These are phyloP conservation scores for Stenogyne calaminthoides DNA, from an alignment of 305 asterid species.

Conservation along the genomic window DNA sequence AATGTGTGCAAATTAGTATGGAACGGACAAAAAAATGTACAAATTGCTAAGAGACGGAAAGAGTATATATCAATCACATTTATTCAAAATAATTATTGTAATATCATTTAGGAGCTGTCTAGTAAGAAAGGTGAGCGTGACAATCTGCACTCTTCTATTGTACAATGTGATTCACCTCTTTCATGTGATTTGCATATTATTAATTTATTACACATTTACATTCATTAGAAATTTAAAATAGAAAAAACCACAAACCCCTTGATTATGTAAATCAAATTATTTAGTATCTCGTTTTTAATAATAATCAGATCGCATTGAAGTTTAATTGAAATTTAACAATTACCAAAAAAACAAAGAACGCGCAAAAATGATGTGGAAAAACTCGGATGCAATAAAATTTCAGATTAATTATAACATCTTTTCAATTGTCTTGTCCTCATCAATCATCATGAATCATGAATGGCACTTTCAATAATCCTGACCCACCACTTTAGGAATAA, in stretches of 20 bases:
- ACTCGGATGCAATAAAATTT: neutral
- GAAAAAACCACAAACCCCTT: too few species aligned
- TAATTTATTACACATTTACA: neutral
- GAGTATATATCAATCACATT: too few species aligned
- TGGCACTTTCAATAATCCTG: constrained; percentile 23
- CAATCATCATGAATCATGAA: constrained; percentile 7
- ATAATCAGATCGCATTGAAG: neutral
- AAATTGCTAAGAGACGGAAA: too few species aligned
- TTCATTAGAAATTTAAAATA: too few species aligned
- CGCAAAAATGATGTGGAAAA: neutral
- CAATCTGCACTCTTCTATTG: neutral
- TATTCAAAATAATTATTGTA: too few species aligned
- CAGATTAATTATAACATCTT: constrained; percentile 23
- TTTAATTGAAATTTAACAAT: neutral
- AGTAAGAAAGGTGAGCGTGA: too few species aligned
- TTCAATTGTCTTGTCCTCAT: constrained; percentile 23
- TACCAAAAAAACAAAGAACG: neutral
- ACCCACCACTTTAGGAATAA: constrained; percentile 22
- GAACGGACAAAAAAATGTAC: too few species aligned
- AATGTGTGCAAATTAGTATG: too few species aligned
- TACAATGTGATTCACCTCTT: neutral
- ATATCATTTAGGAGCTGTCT: too few species aligned
- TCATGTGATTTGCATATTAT: too few species aligned
- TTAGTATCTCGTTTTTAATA: neutral
- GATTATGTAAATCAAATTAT: neutral